Evolutionary conservation across 1,284 basidiomycete genomes (phyloP).

Genomic region (Microbotryum lychnidis-dioicae): DNA sequence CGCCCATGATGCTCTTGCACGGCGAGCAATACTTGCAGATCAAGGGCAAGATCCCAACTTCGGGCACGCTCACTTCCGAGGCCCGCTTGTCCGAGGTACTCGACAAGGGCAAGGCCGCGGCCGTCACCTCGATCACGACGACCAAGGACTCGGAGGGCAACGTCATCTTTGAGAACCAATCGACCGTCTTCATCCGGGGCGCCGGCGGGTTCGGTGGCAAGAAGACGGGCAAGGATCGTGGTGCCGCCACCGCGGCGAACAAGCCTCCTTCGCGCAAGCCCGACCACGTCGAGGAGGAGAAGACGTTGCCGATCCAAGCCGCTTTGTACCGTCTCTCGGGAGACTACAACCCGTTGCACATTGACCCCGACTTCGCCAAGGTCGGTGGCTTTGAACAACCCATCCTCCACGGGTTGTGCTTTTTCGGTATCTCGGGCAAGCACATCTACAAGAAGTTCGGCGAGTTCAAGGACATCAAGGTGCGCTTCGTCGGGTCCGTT

Average conservation of each 20-base stretch:
- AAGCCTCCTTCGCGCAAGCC: conserved; percentile 70
- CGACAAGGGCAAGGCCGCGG: conserved; percentile 82
- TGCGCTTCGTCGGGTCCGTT: conserved; percentile 82
- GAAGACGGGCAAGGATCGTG: conserved; percentile 77
- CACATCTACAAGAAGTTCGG: conserved; percentile 84
- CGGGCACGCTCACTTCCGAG: conserved; percentile 70
- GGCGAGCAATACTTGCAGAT: conserved; percentile 94
- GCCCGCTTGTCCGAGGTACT: conserved; percentile 64
- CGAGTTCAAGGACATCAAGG: conserved; percentile 86
- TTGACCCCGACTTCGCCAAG: conserved; percentile 84
- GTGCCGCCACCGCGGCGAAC: conserved; percentile 78
- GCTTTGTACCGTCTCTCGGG: conserved; percentile 75
- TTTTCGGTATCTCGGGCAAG: conserved; percentile 89
- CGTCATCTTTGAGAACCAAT: conserved; percentile 84
- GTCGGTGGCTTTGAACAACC: conserved; percentile 93
- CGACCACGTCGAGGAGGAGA: conserved; percentile 77
- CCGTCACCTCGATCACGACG: conserved; percentile 68
- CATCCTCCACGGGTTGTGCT: conserved; percentile 55
- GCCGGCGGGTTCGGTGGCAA: conserved; percentile 93
- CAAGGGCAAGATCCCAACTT: conserved; percentile 71
- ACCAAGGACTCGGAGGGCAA: conserved; percentile 73
- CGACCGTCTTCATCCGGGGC: conserved; percentile 86
- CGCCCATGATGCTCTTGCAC: conserved; percentile 89
- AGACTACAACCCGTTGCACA: conserved; percentile 39
- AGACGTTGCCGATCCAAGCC: conserved; percentile 72